These are phyloP conservation scores for Cytospora piceae DNA, from an alignment of 2,329 filamentous ascomycete species.

Conservation along the genomic window DNA sequence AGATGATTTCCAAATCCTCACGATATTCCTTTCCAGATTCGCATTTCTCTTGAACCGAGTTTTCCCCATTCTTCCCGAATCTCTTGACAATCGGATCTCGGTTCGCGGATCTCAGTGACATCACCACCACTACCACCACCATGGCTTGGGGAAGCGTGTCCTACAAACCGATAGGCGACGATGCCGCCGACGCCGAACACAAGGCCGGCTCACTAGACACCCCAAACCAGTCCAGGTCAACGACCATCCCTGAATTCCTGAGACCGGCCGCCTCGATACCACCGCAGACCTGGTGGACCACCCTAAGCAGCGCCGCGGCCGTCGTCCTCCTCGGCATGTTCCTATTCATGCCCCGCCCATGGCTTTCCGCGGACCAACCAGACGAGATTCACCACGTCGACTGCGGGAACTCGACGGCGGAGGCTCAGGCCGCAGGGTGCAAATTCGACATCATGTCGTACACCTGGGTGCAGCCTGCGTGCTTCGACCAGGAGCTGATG, in stretches of 20 bases:
- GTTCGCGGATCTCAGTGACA: too few relatives aligned
- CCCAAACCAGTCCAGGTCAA: not conserved
- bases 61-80: not conserved
- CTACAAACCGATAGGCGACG: constrained; percentile 16
- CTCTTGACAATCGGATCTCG: not conserved
- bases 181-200: constrained; percentile 8
- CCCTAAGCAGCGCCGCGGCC: not conserved
- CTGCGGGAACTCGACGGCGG: constrained; percentile 22
- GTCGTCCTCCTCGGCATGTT: constrained; percentile 14
- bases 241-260: not conserved
- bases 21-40: not conserved
- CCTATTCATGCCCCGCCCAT: constrained; percentile 20
- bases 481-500: constrained; percentile 26
- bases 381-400: constrained; percentile 5
- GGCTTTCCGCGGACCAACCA: constrained; percentile 15
- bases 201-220: not conserved
- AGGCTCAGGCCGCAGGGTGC: constrained; percentile 19
- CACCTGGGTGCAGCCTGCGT: constrained; percentile 22
- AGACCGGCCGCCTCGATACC: not conserved
- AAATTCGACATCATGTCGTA: constrained; percentile 22
- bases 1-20: not conserved
- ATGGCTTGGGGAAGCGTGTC: constrained; percentile 22
- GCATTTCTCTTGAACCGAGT: not conserved
- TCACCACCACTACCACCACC: not conserved
- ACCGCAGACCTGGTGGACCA: not conserved